Conservation (phyloP, 2,329 filamentous ascomycete species). For the Aspergillus hiratsukae region DNA sequence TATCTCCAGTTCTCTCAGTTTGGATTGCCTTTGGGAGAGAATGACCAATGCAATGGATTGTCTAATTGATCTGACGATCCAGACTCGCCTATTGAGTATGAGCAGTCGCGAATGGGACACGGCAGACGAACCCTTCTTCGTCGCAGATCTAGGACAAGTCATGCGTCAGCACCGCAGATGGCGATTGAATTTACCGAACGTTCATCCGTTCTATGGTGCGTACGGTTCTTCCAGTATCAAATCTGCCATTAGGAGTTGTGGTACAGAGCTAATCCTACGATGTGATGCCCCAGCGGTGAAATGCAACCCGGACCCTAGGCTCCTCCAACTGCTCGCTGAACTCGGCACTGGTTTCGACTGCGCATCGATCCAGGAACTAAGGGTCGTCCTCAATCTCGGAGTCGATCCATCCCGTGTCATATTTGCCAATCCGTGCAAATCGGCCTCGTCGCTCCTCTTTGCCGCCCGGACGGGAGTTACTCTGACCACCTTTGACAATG, state of each 20-base stretch:
- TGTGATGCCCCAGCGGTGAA: constrained; percentile 20
- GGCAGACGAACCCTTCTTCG: constrained; percentile 15
- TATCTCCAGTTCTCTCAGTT: too few relatives aligned
- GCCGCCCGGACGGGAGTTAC: constrained; percentile 15
- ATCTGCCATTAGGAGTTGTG: background rate
- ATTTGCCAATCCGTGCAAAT: constrained; percentile 27
- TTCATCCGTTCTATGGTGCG: constrained; percentile 21
- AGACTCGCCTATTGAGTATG: background rate
- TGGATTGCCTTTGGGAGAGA: too few relatives aligned
- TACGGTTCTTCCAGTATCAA: too few relatives aligned
- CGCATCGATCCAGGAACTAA: constrained; percentile 24
- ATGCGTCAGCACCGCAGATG: constrained; percentile 16
- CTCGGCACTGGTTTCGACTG: constrained; percentile 25
- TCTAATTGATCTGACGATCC: background rate
- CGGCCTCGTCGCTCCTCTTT: constrained; percentile 14
- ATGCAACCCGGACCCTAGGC: constrained; percentile 24
- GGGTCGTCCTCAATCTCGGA: constrained; percentile 17
- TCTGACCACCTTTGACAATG: constrained; percentile 24
- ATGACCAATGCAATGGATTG: background rate
- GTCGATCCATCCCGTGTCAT: constrained; percentile 23
- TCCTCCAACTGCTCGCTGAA: constrained; percentile 21
- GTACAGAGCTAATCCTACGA: background rate
- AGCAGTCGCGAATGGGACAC: background rate
- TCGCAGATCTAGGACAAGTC: constrained; percentile 14
- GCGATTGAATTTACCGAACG: constrained; percentile 10